Percentiles rank a stretch among this genome's conserved stretches.
Evolutionary conservation across 805 yeast species (phyloP).

Genomic region (Cyberlindnera euphorbiiphila): DNA sequence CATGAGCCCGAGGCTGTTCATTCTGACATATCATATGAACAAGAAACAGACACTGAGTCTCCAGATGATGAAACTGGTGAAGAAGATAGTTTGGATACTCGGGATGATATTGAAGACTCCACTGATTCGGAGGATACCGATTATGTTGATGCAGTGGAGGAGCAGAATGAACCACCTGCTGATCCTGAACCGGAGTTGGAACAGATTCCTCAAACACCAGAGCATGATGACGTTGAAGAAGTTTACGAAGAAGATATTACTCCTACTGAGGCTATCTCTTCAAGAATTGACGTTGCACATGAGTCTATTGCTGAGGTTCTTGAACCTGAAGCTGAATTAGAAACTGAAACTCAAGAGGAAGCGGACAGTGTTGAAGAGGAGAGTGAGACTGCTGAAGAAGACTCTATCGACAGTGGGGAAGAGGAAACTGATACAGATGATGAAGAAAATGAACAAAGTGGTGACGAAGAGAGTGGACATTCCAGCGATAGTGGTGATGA

Average conservation of each 20-base stretch:
- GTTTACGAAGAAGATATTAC: conserved; percentile 2
- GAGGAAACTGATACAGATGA: no score
- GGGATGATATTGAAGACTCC: background rate
- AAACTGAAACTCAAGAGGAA: no score
- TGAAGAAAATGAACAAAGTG: no score
- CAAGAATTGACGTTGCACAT: background rate
- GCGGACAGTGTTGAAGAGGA: no score
- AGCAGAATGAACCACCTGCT: conserved; percentile 3
- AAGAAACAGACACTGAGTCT: conserved; percentile 3
- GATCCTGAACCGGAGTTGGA: conserved; percentile 6
- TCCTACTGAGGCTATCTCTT: background rate
- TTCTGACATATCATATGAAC: background rate
- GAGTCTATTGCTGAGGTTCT: background rate
- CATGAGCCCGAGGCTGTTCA: conserved; percentile 2
- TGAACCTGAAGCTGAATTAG: background rate
- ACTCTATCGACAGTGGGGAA: conserved; percentile 5
- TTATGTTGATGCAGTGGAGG: background rate
- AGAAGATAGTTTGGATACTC: no score
- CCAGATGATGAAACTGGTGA: no score
- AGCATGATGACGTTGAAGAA: background rate
- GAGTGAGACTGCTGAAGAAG: conserved; percentile 7
- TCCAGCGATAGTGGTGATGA: no score
- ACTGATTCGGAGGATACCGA: background rate
- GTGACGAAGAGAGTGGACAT: no score
- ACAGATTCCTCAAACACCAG: conserved; percentile 7